Conservation (phyloP, 305 asterid species). For the Rubia tinctorum region DNA sequence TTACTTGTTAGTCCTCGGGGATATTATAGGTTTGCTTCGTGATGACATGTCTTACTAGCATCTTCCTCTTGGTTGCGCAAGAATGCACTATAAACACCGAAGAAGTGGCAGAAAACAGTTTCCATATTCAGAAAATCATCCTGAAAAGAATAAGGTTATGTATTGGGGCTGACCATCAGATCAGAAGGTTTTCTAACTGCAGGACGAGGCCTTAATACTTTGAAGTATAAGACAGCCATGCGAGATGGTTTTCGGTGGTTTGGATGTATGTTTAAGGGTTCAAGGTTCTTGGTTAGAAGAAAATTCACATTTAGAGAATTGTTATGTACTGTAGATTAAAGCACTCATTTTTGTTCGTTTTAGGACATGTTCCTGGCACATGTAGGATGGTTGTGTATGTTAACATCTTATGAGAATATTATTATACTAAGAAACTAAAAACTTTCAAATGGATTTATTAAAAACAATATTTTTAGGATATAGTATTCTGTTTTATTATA, state of each 20-base stretch:
- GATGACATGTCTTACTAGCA: neutral
- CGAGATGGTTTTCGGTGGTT: neutral
- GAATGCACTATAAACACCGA: neutral
- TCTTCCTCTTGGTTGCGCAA: neutral
- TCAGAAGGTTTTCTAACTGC: neutral
- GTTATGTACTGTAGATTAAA: neutral
- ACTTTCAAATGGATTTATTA: too few relatives aligned
- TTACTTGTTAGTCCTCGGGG: constrained; percentile 39
- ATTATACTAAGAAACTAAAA: too few relatives aligned
- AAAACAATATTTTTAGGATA: too few relatives aligned
- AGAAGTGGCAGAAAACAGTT: neutral
- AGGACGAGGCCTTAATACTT: neutral
- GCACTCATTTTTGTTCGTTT: neutral
- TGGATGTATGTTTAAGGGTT: neutral
- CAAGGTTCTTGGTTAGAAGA: neutral
- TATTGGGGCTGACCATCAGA: neutral
- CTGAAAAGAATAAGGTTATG: neutral
- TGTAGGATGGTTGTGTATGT: neutral
- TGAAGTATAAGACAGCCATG: neutral
- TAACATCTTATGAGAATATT: neutral
- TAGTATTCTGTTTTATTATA: too few relatives aligned
- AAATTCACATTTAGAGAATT: neutral
- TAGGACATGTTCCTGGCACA: neutral
- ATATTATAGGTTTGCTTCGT: neutral
- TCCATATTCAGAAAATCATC: neutral